Conservation (phyloP, 1,284 basidiomycete species). For the Austroboletus novae-zelandiae region DNA sequence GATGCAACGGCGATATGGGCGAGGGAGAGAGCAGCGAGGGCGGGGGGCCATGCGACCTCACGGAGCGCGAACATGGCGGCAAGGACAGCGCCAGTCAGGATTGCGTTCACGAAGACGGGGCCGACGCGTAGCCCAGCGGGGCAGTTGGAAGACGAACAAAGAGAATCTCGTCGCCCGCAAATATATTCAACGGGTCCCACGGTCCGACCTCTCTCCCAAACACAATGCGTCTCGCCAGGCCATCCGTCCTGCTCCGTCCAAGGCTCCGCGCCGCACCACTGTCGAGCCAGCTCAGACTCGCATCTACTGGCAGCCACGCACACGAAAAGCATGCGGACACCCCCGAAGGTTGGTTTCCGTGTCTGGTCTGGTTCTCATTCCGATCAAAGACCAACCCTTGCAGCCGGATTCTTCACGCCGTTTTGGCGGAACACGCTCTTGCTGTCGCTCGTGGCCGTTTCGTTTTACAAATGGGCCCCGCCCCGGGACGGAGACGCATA, state of each 20-base stretch:
- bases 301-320: conserved; percentile 36
- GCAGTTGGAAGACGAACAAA: too few relatives aligned
- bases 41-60: conserved; percentile 12
- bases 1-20: conserved; percentile 48
- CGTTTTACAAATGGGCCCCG: conserved; percentile 67
- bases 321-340: conserved; percentile 39
- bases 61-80: conserved; percentile 7
- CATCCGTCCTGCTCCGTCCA: conserved; percentile 32
- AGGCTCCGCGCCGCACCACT: conserved; percentile 16
- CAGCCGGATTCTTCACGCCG: conserved; percentile 53
- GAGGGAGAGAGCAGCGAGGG: conserved; percentile 20
- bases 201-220: too few relatives aligned
- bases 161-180: too few relatives aligned
- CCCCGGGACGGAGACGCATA: conserved; percentile 54
- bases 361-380: background rate
- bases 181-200: too few relatives aligned
- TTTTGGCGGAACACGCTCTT: conserved; percentile 62
- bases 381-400: conserved; percentile 7
- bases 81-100: background rate
- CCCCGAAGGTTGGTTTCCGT: conserved; percentile 58
- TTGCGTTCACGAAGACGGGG: too few relatives aligned
- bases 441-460: conserved; percentile 44
- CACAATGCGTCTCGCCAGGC: conserved; percentile 32
- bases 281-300: conserved; percentile 36
- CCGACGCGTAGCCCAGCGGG: too few relatives aligned